Percentiles rank a stretch among this genome's conserved stretches.
Conservation (phyloP, 345 rosid species). For the Syzygium aromaticum region DNA sequence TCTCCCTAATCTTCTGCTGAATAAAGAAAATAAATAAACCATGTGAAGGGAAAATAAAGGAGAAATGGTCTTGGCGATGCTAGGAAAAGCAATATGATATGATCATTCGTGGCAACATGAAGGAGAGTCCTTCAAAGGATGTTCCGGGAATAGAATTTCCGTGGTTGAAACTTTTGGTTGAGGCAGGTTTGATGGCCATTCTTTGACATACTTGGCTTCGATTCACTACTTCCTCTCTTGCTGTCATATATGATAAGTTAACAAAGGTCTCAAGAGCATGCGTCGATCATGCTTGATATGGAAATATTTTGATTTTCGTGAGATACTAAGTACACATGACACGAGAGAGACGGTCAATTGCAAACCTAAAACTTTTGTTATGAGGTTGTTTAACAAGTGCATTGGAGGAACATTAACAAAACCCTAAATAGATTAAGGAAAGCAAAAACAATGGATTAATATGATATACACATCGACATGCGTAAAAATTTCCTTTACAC, state of each 20-base stretch:
- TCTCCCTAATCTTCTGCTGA: slow-evolving; percentile 1
- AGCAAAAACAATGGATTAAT: background rate
- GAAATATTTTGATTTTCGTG: background rate
- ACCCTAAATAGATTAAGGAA: background rate
- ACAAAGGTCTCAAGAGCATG: background rate
- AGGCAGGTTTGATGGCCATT: slow-evolving; percentile 10
- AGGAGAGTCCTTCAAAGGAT: background rate
- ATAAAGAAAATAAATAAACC: background rate
- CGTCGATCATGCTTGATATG: background rate
- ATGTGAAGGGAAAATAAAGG: background rate
- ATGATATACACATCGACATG: background rate
- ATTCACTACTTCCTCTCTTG: background rate
- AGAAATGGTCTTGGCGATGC: background rate
- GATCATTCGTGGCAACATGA: slow-evolving; percentile 4
- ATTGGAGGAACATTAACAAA: background rate
- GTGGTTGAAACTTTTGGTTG: slow-evolving; percentile 16
- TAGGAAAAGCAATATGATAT: slow-evolving; percentile 9
- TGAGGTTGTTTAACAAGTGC: background rate
- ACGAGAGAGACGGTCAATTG: background rate
- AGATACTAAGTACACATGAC: background rate
- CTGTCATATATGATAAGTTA: background rate
- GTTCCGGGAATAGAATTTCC: slow-evolving; percentile 13
- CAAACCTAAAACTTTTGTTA: background rate
- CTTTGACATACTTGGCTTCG: background rate
- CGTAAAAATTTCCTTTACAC: background rate